These are phyloP conservation scores for Pulveroboletus frians DNA, from an alignment of 768 basidiomycete species.

Conservation along the genomic window DNA sequence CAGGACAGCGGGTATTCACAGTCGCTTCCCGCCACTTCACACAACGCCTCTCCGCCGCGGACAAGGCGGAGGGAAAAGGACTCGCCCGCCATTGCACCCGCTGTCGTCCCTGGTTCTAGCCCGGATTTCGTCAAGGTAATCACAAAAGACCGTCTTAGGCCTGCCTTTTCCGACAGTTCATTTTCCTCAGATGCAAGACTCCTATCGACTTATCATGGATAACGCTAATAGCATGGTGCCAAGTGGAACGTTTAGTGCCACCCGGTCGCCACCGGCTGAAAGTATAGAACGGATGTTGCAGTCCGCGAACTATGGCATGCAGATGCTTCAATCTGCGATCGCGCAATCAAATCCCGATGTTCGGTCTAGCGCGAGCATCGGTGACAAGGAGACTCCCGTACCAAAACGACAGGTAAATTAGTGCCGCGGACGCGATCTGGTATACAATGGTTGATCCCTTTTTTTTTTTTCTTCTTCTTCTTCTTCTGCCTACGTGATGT, in stretches of 20 bases:
- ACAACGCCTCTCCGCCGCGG: slow-evolving; percentile 29
- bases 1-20: slow-evolving; percentile 31
- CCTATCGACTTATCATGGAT: slow-evolving; percentile 41
- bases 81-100: slow-evolving; percentile 24
- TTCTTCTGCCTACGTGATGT: slow-evolving; percentile 2
- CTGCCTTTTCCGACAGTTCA: slow-evolving; percentile 10
- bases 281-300: slow-evolving; percentile 41
- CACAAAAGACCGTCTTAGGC: background rate
- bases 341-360: slow-evolving; percentile 27
- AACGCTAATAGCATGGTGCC: slow-evolving; percentile 29
- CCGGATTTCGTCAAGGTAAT: slow-evolving; percentile 43
- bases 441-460: slow-evolving; percentile 25
- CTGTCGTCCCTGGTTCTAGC: slow-evolving; percentile 23
- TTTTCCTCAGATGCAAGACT: slow-evolving; percentile 37
- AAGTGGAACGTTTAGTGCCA: slow-evolving; percentile 19
- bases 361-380: slow-evolving; percentile 17
- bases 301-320: slow-evolving; percentile 37
- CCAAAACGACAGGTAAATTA: slow-evolving; percentile 33
- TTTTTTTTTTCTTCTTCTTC: too few relatives aligned
- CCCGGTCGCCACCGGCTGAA: slow-evolving; percentile 27
- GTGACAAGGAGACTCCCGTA: slow-evolving; percentile 29
- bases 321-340: slow-evolving; percentile 28
- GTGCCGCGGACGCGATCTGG: slow-evolving; percentile 25
- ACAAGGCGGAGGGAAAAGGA: slow-evolving; percentile 36
- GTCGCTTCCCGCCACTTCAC: slow-evolving; percentile 22